phyloP scores from a whole-genome alignment of 768 basidiomycete species.

The Pulveroboletus frians region DNA sequence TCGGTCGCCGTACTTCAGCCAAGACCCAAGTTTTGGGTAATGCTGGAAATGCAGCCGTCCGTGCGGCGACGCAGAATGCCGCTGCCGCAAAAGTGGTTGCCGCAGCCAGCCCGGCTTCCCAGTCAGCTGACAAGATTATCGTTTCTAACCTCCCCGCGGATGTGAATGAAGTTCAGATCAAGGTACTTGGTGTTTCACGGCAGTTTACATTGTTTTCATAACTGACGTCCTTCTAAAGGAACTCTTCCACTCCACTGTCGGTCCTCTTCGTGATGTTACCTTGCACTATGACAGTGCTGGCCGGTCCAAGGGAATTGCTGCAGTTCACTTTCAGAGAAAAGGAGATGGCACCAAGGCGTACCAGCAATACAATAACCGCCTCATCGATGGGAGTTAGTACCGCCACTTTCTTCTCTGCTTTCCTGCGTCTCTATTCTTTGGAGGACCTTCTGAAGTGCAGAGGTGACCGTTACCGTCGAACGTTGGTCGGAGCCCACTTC shows the following conservation, averaged over 20 bases:
- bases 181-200: conserved; percentile 47
- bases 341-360: conserved; percentile 92
- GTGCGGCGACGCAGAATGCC: conserved; percentile 46
- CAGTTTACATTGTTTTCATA: neutral
- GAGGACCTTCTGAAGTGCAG: conserved; percentile 14
- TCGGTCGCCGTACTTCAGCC: conserved; percentile 41
- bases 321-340: conserved; percentile 77
- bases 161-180: conserved; percentile 90
- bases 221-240: conserved; percentile 52
- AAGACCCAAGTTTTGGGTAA: conserved; percentile 62
- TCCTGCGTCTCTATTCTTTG: conserved; percentile 26
- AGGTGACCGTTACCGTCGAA: conserved; percentile 20
- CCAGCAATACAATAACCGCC: conserved; percentile 93
- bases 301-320: conserved; percentile 86
- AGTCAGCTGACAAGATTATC: conserved; percentile 80
- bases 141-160: conserved; percentile 91
- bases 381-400: conserved; percentile 99
- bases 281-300: conserved; percentile 83
- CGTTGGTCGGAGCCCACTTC: conserved; percentile 20
- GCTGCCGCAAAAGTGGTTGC: conserved; percentile 39
- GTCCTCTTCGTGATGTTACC: conserved; percentile 76
- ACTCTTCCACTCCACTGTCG: conserved; percentile 86
- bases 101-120: conserved; percentile 35
- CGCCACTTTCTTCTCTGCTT: conserved; percentile 43
- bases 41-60: conserved; percentile 43